Base-by-base conservation (phyloP, 495 filamentous ascomycete genomes). In the Xylaria palmicola region DNA sequence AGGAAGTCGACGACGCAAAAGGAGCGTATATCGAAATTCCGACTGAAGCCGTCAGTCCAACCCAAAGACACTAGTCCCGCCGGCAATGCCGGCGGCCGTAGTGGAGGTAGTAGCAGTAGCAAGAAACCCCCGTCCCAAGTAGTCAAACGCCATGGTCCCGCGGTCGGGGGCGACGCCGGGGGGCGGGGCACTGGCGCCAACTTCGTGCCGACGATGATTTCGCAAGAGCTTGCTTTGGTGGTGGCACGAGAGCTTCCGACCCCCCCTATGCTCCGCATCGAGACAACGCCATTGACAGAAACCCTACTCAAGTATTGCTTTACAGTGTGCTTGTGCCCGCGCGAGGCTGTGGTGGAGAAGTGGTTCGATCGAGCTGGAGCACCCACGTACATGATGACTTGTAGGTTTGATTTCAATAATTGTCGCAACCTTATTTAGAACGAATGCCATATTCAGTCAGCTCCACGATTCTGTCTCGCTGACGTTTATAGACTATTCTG, bases 301-400 rank as follows among this genome's bases (percentile, higher is more conserved):
- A 71, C 32, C 57, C 27, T 71, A 34, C 39, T 71, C 20, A 69
- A 71, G 51, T 69, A 71, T 58, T 71, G 68, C 17, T 69, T 71
- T 62, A 67, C 68, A 26, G 66, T 71, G 29, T 71, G 68, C 41
- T 59, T 71, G 56, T 65, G 66, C 43, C 66, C 68, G n/a, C 66
- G 62, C 8, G 66, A 71, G 47, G 47, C 60, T 10, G 47, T 57
- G 15, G 60, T 71, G 2, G 66, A 71, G 56, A 71, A 64, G 36
- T 71, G 66, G 66, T 71, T 69, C 20, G 64, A 71, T 26, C 66
- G 64, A 1, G 44, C 60, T 29, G 64, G 64, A 29, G 64, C 58
- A 24, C 68, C 68, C 15, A 71, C 68, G 13, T 71, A 71, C 55
- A 48, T 71, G 60, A 71, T 69, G 30, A 69, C 66, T 50, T 71